Base-by-base conservation (phyloP, 2,329 filamentous ascomycete genomes). In the Colletotrichum sp. region DNA sequence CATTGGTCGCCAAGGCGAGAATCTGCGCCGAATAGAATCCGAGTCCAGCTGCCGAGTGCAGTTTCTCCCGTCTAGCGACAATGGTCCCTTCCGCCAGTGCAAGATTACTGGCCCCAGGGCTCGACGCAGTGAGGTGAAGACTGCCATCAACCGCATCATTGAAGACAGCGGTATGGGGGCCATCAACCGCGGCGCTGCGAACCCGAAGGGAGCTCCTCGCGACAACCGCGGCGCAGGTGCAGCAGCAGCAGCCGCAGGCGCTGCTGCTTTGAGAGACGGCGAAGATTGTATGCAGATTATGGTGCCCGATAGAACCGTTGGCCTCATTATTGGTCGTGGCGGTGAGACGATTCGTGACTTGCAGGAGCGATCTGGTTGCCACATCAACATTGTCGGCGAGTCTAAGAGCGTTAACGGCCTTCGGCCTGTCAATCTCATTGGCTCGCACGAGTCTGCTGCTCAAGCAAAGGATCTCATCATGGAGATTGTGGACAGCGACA, bases 401-500 rank as follows among this genome's bases (percentile, higher is more conserved):
- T 95, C 95, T 79, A 97, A 98, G 89, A 98, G 95, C 82, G 91
- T 98, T 79, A 97, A 97, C 82, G 96, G 96, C 60, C 88, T 98
- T 77, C 93, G 96, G 66, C 96, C 96, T 32, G 95, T 98, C 77
- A 98, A 98, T 83, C 89, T 98, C 65, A 98, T 98, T 79, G 96
- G 96, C 75, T 93, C 93, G 56, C 91, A 91, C 56, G 91, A 93
- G 80, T 93, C 95, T 68, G 94, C 95, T 65, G 92, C 92, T 62
- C 91, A 92, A 77, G 96, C 96, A 52, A 96, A 97, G 85, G 94
- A 97, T 79, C 87, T 96, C 77, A 98, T 98, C 79, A 92, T 98
- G 87, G 95, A 98, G 82, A 98, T 98, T 82, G 96, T 98, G 69
- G 96, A 98, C 79, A 98, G 95, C 84, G 96, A 98, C 83, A 96